Percentiles rank a stretch among this genome's conserved stretches.
Evolutionary conservation across 306 rosid species (phyloP).

Genomic region (Psophocarpus tetragonolobus): DNA sequence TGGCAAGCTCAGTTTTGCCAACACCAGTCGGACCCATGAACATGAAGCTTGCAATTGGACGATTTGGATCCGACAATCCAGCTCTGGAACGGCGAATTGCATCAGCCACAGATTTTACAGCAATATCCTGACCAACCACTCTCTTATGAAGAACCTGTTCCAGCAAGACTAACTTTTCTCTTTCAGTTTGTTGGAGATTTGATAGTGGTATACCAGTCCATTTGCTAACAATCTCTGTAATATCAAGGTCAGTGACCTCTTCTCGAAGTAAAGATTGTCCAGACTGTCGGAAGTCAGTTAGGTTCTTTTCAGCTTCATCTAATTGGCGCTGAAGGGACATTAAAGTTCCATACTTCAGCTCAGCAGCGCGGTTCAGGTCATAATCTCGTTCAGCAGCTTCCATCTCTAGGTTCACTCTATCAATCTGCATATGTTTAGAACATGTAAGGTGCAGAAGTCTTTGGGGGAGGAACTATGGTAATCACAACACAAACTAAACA

Average conservation of each 20-base stretch:
- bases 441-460: conserved; percentile 5
- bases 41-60: conserved; percentile 98
- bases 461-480: background rate
- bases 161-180: conserved; percentile 73
- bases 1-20: conserved; percentile 96
- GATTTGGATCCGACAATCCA: conserved; percentile 88
- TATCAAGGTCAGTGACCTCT: conserved; percentile 93
- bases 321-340: conserved; percentile 78
- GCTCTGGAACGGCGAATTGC: conserved; percentile 97
- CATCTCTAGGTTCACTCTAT: conserved; percentile 95
- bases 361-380: conserved; percentile 94
- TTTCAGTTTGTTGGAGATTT: conserved; percentile 89
- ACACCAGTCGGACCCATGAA: conserved; percentile 99
- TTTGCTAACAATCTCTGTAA: conserved; percentile 88
- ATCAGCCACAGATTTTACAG: conserved; percentile 87
- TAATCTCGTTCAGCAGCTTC: conserved; percentile 96
- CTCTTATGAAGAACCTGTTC: conserved; percentile 81
- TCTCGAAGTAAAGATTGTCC: conserved; percentile 79
- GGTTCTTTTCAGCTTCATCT: conserved; percentile 81
- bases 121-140: conserved; percentile 78
- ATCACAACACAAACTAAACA: conserved; percentile 19
- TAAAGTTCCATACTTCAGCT: conserved; percentile 88
- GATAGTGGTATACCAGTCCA: conserved; percentile 92
- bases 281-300: conserved; percentile 64
- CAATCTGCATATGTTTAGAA: conserved; percentile 60